phyloP scores from a whole-genome alignment of 257 asterid genomes.

The Lithospermum erythrorhizon region DNA sequence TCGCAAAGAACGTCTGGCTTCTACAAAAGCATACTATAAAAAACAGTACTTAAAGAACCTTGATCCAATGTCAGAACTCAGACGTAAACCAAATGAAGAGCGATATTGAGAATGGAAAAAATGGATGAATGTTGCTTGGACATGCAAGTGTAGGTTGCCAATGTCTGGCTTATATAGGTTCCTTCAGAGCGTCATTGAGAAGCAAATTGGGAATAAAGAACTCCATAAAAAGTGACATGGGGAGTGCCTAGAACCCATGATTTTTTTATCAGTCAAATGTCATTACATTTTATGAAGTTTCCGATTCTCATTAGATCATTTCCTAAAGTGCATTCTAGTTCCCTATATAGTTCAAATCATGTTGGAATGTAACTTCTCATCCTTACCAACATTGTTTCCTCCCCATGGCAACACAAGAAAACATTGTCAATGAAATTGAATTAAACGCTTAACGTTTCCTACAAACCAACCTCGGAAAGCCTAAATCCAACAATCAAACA shows the following conservation, averaged over 20 bases:
- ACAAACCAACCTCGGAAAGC: no score
- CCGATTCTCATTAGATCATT: neutral
- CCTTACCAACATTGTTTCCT: neutral
- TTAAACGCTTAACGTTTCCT: no score
- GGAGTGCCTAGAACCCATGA: neutral
- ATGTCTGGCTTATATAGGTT: neutral
- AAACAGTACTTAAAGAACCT: neutral
- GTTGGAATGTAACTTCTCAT: neutral
- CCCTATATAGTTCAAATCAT: neutral
- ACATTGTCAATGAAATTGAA: no score
- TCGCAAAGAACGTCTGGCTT: neutral
- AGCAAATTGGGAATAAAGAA: neutral
- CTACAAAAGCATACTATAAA: neutral
- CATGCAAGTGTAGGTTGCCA: neutral
- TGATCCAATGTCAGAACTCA: neutral
- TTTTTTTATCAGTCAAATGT: no score
- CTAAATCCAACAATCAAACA: no score
- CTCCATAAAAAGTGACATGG: neutral
- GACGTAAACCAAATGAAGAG: neutral
- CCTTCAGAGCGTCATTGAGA: neutral
- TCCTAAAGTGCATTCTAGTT: neutral
- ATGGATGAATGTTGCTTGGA: no score
- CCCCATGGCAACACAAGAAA: no score
- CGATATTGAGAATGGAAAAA: neutral
- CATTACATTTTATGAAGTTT: neutral